Conservation (phyloP, 768 basidiomycete species). For the Tulasnella sp. region DNA sequence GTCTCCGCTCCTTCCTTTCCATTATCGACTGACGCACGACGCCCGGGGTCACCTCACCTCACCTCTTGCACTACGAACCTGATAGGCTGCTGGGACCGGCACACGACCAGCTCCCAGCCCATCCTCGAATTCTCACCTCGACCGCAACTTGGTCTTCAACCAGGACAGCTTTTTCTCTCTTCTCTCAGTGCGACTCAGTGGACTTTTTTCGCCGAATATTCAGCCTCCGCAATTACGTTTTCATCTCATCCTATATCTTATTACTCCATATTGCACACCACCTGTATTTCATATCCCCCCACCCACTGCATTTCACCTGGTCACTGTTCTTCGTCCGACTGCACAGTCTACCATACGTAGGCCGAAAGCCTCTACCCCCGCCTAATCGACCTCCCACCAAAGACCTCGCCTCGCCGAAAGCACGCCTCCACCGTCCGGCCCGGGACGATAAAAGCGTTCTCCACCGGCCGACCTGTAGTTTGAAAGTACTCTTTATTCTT, state of each 20-base stretch:
- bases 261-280: not conserved
- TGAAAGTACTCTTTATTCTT: not conserved
- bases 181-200: not conserved
- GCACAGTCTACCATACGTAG: not conserved
- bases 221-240: not conserved
- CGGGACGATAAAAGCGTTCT: not conserved
- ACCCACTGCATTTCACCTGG: not conserved
- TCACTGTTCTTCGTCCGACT: not conserved
- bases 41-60: constrained; percentile 2
- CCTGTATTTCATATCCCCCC: constrained; percentile 3
- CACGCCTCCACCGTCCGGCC: not conserved
- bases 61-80: not conserved
- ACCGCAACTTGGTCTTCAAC: not conserved
- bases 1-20: not conserved
- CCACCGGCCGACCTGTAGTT: not conserved
- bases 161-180: not conserved
- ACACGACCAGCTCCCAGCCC: constrained; percentile 3
- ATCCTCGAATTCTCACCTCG: not conserved
- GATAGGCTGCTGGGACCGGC: not conserved
- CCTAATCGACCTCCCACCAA: constrained; percentile 1
- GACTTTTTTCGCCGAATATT: not conserved
- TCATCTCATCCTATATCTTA: not conserved
- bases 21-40: not conserved
- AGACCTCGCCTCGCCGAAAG: not conserved
- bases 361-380: constrained; percentile 1